Conservation (phyloP, 805 yeast genomes). For the Lipomyces mesembrius region DNA sequence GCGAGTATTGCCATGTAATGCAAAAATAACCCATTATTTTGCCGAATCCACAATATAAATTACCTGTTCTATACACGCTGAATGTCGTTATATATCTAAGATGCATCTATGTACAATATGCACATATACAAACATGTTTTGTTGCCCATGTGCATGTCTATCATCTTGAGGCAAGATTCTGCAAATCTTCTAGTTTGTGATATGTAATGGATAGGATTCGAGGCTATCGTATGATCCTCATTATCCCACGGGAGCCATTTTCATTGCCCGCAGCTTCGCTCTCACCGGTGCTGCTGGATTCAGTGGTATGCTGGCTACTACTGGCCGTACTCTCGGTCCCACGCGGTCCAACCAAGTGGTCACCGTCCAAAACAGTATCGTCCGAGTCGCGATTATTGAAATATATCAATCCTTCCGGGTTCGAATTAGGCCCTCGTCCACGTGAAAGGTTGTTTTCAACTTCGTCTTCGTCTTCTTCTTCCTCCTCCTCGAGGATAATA, state of each 20-base stretch:
- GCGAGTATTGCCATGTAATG: background rate
- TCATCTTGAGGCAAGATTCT: background rate
- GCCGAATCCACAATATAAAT: background rate
- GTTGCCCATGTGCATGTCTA: background rate
- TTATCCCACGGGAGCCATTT: background rate
- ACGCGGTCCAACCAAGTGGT: background rate
- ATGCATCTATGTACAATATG: background rate
- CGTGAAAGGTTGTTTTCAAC: background rate
- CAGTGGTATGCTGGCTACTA: background rate
- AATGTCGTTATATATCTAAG: background rate
- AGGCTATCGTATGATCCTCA: background rate
- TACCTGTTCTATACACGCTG: background rate
- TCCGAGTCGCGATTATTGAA: background rate
- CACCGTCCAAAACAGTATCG: background rate
- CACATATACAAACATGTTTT: background rate
- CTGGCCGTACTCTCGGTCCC: background rate
- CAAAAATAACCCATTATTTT: background rate
- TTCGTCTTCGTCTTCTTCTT: constrained; percentile 5
- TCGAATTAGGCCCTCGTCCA: background rate
- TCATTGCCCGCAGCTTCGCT: background rate
- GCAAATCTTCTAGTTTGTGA: background rate
- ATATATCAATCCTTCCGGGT: background rate
- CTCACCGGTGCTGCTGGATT: background rate
- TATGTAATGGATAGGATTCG: background rate
- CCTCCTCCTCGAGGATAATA: constrained; percentile 21